phyloP scores from a whole-genome alignment of 1,284 basidiomycete species.

The Melampsora larici-populina region DNA sequence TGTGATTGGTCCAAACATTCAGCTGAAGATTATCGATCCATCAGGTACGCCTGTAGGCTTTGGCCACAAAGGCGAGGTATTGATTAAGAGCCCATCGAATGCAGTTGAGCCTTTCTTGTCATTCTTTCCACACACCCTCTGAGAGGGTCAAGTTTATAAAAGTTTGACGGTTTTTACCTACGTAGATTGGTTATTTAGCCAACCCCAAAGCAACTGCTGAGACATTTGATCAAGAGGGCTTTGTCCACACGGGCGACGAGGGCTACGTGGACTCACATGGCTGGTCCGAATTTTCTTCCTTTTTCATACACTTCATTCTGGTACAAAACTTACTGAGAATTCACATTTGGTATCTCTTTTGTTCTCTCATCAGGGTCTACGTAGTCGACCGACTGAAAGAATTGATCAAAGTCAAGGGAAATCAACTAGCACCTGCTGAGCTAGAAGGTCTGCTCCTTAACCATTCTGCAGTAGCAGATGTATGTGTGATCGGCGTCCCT shows the following conservation, averaged over 20 bases:
- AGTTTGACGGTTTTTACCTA: neutral
- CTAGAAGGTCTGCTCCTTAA: constrained; percentile 10
- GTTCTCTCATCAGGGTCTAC: neutral
- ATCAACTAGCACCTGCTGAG: constrained; percentile 16
- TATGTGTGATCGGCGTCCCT: constrained; percentile 69
- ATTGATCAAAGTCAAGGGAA: constrained; percentile 18
- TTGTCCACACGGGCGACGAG: constrained; percentile 17
- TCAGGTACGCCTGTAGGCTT: constrained; percentile 2
- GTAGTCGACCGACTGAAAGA: constrained; percentile 21
- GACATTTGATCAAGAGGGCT: constrained; percentile 8
- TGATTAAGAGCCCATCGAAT: constrained; percentile 13
- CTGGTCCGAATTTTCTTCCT: neutral
- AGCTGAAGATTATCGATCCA: constrained; percentile 13
- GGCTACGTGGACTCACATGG: constrained; percentile 15
- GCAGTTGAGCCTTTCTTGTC: neutral
- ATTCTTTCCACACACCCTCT: neutral
- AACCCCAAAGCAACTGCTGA: constrained; percentile 2
- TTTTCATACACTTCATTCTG: neutral
- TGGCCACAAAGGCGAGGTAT: neutral
- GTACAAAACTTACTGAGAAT: neutral
- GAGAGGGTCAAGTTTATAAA: neutral
- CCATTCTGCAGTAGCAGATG: constrained; percentile 56
- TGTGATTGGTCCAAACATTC: constrained; percentile 7
- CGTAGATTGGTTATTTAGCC: neutral
- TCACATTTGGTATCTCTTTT: no score